Conservation (phyloP, 2,329 filamentous ascomycete genomes). For the Fusarium sp. region DNA sequence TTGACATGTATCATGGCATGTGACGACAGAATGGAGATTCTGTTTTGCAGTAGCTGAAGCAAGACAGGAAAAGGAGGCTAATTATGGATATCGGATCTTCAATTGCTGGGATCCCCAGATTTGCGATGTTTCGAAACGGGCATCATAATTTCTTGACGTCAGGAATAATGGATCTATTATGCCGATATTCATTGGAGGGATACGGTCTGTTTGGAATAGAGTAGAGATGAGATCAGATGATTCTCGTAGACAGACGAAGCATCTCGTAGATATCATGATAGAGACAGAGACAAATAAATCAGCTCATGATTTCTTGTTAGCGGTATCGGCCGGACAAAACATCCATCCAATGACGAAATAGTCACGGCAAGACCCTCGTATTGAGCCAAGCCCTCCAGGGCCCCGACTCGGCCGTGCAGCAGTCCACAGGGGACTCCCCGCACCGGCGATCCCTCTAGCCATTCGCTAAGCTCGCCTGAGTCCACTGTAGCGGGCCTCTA, state of each 20-base stretch:
- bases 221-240: background rate
- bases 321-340: constrained; percentile 20
- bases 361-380: constrained; percentile 34
- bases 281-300: constrained; percentile 5
- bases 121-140: constrained; percentile 30
- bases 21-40: constrained; percentile 29
- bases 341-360: constrained; percentile 33
- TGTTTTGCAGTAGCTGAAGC: background rate
- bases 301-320: constrained; percentile 6
- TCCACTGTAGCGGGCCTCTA: constrained; percentile 12
- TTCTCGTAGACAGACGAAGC: background rate
- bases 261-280: background rate
- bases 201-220: background rate
- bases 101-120: constrained; percentile 21
- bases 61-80: background rate
- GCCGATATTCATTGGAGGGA: constrained; percentile 24
- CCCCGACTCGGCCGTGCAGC: constrained; percentile 27
- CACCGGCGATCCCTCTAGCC: constrained; percentile 34
- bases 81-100: constrained; percentile 24
- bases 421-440: constrained; percentile 38
- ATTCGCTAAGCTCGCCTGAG: constrained; percentile 26
- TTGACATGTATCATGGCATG: constrained; percentile 22
- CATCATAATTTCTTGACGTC: constrained; percentile 39
- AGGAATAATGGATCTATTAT: constrained; percentile 23
- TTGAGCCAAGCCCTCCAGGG: constrained; percentile 15